These are phyloP conservation scores for Podospora sp. DNA, from an alignment of 495 filamentous ascomycete genomes.

Conservation along the genomic window DNA sequence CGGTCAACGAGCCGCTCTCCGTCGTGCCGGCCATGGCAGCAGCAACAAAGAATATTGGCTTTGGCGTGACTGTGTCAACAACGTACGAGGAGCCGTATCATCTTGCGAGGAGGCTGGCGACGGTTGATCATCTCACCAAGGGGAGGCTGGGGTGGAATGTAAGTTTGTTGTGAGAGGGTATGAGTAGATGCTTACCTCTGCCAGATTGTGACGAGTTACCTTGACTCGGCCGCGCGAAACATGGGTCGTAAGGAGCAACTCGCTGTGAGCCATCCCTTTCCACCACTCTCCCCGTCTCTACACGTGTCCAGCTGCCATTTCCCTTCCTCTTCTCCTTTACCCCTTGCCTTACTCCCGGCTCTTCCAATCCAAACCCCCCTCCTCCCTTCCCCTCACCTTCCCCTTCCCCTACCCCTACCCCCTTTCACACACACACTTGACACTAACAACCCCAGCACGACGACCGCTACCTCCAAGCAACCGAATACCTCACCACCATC, in stretches of 20 bases:
- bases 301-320: too few relatives aligned
- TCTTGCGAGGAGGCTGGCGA: conserved; percentile 64
- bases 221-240: conserved; percentile 68
- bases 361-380: too few relatives aligned
- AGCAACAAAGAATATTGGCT: conserved; percentile 61
- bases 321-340: too few relatives aligned
- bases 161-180: too few relatives aligned
- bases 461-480: conserved; percentile 66
- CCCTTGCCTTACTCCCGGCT: too few relatives aligned
- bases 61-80: conserved; percentile 66
- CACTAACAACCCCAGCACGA: too few relatives aligned
- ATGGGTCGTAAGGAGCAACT: conserved; percentile 57
- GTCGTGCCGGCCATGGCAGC: conserved; percentile 54
- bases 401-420: too few relatives aligned
- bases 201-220: conserved; percentile 65
- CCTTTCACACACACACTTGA: too few relatives aligned
- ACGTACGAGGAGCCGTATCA: conserved; percentile 74
- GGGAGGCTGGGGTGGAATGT: conserved; percentile 66
- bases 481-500: conserved; percentile 69
- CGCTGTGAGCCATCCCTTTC: too few relatives aligned
- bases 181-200: neutral
- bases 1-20: conserved; percentile 56
- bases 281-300: too few relatives aligned
- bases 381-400: too few relatives aligned
- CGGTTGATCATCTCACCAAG: conserved; percentile 67